Evolutionary conservation across 2,329 filamentous ascomycete genomes (phyloP), one percentile per base, ranked within the genome.

Genomic region (Aurifilum marmelostoma): DNA sequence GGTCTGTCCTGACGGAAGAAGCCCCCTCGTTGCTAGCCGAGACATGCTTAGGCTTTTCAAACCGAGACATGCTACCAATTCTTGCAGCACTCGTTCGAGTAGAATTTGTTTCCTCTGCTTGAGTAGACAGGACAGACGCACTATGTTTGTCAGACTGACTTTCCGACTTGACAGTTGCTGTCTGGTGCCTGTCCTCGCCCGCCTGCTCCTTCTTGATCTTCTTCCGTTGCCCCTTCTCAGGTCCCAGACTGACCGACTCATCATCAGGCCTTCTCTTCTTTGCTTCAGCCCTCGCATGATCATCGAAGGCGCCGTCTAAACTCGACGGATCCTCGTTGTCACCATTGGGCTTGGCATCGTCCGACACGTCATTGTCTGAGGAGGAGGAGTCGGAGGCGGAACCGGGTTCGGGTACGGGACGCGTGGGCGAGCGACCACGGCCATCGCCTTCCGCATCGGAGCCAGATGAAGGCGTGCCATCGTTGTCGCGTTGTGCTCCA

Each of bases 281-380:
- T 2, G 50, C 34, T 14, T 5, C 27, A 11, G 21, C 34, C 39
- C 39, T 66, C 18, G 34, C 39, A 52, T 59, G 41, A 8, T 69
- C 61, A 16, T 69, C 69, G 27, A 69, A 69, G 9, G 69, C 60
- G 34, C 67, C 67, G 24, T 71, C 69, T 18, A 69, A 24, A 21
- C 47, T 52, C 8, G 27, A 34, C 21, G 27, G 34, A n/a, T 34
- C 41, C 24, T 59, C 27, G 16, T n/a, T 34, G 41, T 34, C 59
- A 58, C 66, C 37, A 3, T 52, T 39, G 5, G 37, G 27, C 27
- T 21, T 29, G 24, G 16, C 37, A 12, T 60, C 29, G 29, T 59
- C 41, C 24, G 62, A 61, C 14, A 14, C 16, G n/a, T 21, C 12
- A 24, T 41, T 18, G 14, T 58, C 37, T 11, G 50, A 37, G 16